A percentile compares a stretch with the other conserved stretches of the same genome.
phyloP scores from a whole-genome alignment of 441 rosid genomes.

The Pelargonium cotyledonis region DNA sequence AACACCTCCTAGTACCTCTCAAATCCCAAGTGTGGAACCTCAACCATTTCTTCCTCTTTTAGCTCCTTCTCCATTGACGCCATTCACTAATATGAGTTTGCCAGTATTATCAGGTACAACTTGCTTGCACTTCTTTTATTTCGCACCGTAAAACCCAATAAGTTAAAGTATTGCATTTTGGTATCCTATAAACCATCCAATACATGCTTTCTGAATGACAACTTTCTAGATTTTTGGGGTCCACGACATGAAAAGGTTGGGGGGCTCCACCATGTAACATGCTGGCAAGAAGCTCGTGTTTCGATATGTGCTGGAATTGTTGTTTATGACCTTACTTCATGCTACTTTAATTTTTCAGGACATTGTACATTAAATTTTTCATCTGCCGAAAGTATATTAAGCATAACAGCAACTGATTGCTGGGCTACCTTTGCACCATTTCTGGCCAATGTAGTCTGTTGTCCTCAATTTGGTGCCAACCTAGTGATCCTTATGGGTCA shows the following conservation, averaged over 20 bases:
- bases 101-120: constrained; percentile 29
- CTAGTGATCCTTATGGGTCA: constrained; percentile 32
- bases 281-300: no score
- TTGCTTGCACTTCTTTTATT: constrained; percentile 9
- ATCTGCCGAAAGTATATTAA: constrained; percentile 24
- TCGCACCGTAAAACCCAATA: not conserved
- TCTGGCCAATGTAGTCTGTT: constrained; percentile 36
- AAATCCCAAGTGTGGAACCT: constrained; percentile 18
- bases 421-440: constrained; percentile 36
- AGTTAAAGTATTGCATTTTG: not conserved
- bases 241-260: no score
- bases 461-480: constrained; percentile 37
- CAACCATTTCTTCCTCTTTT: constrained; percentile 32
- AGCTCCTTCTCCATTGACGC: constrained; percentile 34
- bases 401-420: constrained; percentile 32
- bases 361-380: constrained; percentile 32
- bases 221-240: no score
- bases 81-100: constrained; percentile 21
- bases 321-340: not conserved
- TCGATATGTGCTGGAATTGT: no score
- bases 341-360: constrained; percentile 23
- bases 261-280: no score
- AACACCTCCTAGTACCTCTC: constrained; percentile 23
- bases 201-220: no score
- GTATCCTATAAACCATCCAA: not conserved